phyloP scores from a whole-genome alignment of 495 filamentous ascomycete genomes.

The Lasiosphaeris hirsuta region DNA sequence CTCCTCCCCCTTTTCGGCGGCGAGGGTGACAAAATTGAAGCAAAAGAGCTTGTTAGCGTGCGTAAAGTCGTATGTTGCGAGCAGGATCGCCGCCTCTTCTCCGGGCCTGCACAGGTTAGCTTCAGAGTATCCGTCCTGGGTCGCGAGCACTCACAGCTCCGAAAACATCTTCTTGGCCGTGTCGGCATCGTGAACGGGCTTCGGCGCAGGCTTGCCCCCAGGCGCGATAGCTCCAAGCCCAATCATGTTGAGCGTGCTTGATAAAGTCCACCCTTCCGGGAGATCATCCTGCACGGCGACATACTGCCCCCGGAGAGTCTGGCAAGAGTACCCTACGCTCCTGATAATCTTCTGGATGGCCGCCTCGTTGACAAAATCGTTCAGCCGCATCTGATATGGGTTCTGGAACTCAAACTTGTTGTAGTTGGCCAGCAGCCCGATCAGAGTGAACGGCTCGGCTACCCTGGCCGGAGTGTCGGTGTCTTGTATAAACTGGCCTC shows the following conservation, averaged over 20 bases:
- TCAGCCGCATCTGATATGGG: constrained; percentile 89
- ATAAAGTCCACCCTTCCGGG: constrained; percentile 84
- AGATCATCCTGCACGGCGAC: constrained; percentile 88
- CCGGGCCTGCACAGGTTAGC: constrained; percentile 60
- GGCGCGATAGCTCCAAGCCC: constrained; percentile 75
- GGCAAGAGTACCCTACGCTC: constrained; percentile 68
- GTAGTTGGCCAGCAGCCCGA: constrained; percentile 94
- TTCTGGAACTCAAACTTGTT: constrained; percentile 99
- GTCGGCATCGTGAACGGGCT: constrained; percentile 58
- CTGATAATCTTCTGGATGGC: constrained; percentile 78
- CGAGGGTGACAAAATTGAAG: constrained; percentile 68
- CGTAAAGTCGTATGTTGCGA: constrained; percentile 89
- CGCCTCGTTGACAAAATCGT: constrained; percentile 93
- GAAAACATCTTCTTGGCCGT: constrained; percentile 76
- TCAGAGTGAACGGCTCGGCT: constrained; percentile 73
- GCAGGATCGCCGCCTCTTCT: constrained; percentile 69
- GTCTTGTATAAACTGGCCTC: constrained; percentile 76
- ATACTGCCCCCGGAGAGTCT: constrained; percentile 66
- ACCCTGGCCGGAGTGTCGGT: constrained; percentile 58
- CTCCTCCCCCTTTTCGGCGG: constrained; percentile 64
- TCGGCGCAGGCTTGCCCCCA: constrained; percentile 59
- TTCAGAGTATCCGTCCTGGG: not conserved
- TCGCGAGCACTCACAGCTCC: constrained; percentile 40
- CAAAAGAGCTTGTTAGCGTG: constrained; percentile 96
- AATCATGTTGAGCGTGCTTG: constrained; percentile 76